Conservation (phyloP, 1,284 basidiomycete genomes). For the Phellopilus nigrolimitatus region DNA sequence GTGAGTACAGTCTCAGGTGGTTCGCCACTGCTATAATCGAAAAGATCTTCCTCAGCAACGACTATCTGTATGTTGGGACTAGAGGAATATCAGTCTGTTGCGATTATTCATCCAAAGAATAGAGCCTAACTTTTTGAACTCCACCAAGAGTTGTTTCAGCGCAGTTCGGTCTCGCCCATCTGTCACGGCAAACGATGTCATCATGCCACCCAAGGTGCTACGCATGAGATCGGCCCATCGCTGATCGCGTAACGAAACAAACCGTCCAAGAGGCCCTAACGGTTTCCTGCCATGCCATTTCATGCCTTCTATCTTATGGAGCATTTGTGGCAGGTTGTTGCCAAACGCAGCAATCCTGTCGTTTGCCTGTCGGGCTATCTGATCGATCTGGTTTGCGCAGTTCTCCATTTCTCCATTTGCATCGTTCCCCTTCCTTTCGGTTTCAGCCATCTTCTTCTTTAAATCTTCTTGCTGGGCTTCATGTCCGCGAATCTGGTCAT, state of each 20-base stretch:
- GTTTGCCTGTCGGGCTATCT: conserved; percentile 46
- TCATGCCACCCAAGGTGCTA: conserved; percentile 51
- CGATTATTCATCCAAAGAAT: conserved; percentile 8
- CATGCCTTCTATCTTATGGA: conserved; percentile 49
- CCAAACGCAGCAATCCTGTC: conserved; percentile 63
- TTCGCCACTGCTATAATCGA: conserved; percentile 72
- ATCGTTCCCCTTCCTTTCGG: conserved; percentile 26
- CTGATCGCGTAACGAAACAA: conserved; percentile 73
- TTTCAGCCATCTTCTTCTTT: conserved; percentile 27
- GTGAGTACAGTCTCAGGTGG: conserved; percentile 60
- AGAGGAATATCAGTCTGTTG: conserved; percentile 8
- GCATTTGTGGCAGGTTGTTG: conserved; percentile 53
- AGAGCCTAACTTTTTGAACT: conserved; percentile 49
- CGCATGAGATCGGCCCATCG: conserved; percentile 69
- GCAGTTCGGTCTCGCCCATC: conserved; percentile 60
- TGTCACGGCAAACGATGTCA: conserved; percentile 79
- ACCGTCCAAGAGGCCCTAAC: conserved; percentile 81
- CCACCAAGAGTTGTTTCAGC: conserved; percentile 59
- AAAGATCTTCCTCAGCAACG: conserved; percentile 65
- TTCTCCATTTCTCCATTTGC: conserved; percentile 38
- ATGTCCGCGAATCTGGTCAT: conserved; percentile 29
- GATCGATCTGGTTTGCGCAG: conserved; percentile 31
- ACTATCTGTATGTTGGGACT: conserved; percentile 49
- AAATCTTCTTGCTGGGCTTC: conserved; percentile 27
- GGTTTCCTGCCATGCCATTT: conserved; percentile 70